These are phyloP conservation scores for Phialocephala sp. DNA, from an alignment of 2,329 filamentous ascomycete genomes.

Conservation along the genomic window DNA sequence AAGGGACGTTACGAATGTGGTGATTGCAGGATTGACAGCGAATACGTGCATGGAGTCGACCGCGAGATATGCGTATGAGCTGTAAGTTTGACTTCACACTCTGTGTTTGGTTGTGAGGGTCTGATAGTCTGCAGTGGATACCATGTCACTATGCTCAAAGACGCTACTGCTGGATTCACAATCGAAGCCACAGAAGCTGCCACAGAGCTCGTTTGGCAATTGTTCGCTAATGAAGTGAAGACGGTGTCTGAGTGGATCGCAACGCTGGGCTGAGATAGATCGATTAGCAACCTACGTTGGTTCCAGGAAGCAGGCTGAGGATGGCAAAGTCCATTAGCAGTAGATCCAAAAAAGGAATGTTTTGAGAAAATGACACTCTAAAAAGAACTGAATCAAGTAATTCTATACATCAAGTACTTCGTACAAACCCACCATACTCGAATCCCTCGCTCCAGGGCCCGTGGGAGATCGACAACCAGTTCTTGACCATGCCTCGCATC, in stretches of 20 bases:
- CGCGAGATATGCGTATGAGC: conserved; percentile 44
- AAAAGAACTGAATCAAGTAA: not conserved
- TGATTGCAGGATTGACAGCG: conserved; percentile 42
- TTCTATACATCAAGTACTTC: not conserved
- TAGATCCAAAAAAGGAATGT: not conserved
- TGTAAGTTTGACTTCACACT: conserved; percentile 33
- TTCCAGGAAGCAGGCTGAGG: not conserved
- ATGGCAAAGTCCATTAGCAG: not conserved
- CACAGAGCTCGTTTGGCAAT: conserved; percentile 39
- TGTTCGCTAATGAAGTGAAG: conserved; percentile 38
- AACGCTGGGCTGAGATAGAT: conserved; percentile 25
- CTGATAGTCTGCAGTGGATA: conserved; percentile 33
- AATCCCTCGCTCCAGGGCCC: conserved; percentile 34
- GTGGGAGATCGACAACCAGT: conserved; percentile 30
- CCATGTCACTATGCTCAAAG: conserved; percentile 37
- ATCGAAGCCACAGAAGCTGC: conserved; percentile 35
- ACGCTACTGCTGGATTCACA: conserved; percentile 38
- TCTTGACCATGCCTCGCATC: conserved; percentile 33
- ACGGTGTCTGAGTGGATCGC: conserved; percentile 37
- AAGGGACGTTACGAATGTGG: conserved; percentile 42
- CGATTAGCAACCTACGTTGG: not conserved
- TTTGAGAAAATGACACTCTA: not conserved
- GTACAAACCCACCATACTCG: conserved; percentile 23
- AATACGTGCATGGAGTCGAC: conserved; percentile 46
- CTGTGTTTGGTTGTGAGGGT: not conserved